phyloP scores from a whole-genome alignment of 1,284 basidiomycete species.

The Irpex lacteus region DNA sequence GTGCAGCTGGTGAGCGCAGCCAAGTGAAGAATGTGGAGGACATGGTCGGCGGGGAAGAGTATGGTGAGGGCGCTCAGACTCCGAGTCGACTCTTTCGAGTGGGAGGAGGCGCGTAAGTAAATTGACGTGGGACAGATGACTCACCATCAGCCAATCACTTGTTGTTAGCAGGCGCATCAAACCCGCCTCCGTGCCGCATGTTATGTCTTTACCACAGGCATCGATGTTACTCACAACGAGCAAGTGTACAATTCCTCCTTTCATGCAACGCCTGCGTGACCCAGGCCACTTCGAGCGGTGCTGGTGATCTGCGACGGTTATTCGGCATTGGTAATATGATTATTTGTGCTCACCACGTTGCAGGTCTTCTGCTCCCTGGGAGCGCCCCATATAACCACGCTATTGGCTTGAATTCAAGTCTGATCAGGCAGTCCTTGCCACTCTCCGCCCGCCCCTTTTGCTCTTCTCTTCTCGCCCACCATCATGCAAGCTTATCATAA shows the following conservation, averaged over 20 bases:
- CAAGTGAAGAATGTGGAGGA: slow-evolving; percentile 81
- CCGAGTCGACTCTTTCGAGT: not conserved
- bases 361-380: slow-evolving; percentile 14
- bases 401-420: not conserved
- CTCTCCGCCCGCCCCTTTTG: not conserved
- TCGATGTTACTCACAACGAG: not conserved
- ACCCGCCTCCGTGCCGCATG: not conserved
- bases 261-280: not conserved
- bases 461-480: slow-evolving; percentile 3
- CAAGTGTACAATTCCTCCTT: not conserved
- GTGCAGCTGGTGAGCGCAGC: slow-evolving; percentile 84
- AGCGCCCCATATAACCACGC: slow-evolving; percentile 9
- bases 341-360: slow-evolving; percentile 13
- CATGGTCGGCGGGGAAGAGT: slow-evolving; percentile 42
- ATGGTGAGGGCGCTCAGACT: not conserved
- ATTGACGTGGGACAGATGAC: not conserved
- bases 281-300: not conserved
- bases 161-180: not conserved
- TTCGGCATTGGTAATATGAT: not conserved
- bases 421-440: slow-evolving; percentile 6
- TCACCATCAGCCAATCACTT: not conserved
- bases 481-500: slow-evolving; percentile 26
- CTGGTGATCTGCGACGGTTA: not conserved
- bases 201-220: not conserved
- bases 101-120: not conserved